Percentiles rank a stretch among this genome's conserved stretches.
phyloP scores from a whole-genome alignment of 2,329 filamentous ascomycete genomes.

The Paracoccidioides brasiliensis region DNA sequence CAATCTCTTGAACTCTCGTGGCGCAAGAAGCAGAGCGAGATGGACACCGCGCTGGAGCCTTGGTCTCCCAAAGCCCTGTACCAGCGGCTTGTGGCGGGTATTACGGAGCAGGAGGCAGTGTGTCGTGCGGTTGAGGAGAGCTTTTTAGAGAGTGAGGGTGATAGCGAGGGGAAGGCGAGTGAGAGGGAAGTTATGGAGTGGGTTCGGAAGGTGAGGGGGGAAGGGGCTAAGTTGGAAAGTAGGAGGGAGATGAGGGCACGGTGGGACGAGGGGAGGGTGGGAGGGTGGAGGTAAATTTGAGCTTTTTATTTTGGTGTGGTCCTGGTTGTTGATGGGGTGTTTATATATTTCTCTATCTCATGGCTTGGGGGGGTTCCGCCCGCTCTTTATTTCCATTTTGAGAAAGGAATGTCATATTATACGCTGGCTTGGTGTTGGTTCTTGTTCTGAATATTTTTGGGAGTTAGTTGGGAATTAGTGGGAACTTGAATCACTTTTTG shows the following conservation, averaged over 20 bases:
- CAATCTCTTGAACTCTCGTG: constrained; percentile 87
- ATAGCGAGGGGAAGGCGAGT: constrained; percentile 23
- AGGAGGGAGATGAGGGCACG: constrained; percentile 77
- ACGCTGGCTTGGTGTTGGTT: no score
- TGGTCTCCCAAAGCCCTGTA: constrained; percentile 83
- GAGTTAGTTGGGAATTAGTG: no score
- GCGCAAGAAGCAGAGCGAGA: constrained; percentile 74
- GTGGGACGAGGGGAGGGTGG: constrained; percentile 92
- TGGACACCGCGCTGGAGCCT: constrained; percentile 70
- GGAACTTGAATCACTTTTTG: no score
- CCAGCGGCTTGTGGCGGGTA: constrained; percentile 59
- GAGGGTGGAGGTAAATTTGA: constrained; percentile 62
- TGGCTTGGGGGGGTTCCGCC: neutral
- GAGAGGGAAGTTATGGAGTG: constrained; percentile 81
- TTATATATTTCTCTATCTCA: neutral
- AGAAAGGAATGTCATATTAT: no score
- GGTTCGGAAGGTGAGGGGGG: constrained; percentile 67
- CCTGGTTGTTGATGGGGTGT: neutral
- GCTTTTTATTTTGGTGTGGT: no score
- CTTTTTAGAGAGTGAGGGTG: constrained; percentile 55
- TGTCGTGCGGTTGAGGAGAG: constrained; percentile 82
- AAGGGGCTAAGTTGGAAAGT: constrained; percentile 63
- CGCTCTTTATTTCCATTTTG: no score
- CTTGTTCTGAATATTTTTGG: no score
- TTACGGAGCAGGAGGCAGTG: constrained; percentile 70